phyloP scores from a whole-genome alignment of 2,329 filamentous ascomycete genomes.

The Fusarium lyarnte region DNA sequence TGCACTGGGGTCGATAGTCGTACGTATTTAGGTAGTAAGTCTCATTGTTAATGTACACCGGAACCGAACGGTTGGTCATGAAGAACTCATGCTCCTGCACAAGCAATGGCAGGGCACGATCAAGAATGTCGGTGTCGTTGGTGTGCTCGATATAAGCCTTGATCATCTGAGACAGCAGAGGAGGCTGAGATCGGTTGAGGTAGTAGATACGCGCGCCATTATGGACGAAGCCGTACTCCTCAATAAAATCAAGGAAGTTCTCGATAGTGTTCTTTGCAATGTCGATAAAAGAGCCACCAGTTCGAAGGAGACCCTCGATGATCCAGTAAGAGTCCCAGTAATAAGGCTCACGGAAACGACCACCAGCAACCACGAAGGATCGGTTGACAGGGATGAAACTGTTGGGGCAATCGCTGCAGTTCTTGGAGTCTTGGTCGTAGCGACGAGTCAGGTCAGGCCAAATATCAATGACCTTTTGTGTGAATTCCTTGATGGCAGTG shows the following conservation, averaged over 20 bases:
- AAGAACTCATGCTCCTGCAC: slow-evolving; percentile 73
- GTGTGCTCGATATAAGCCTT: slow-evolving; percentile 71
- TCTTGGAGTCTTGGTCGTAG: slow-evolving; percentile 61
- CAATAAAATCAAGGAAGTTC: slow-evolving; percentile 74
- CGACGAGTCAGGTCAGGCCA: slow-evolving; percentile 74
- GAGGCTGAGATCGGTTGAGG: slow-evolving; percentile 74
- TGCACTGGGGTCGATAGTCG: slow-evolving; percentile 29
- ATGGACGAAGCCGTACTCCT: slow-evolving; percentile 71
- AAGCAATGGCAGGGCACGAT: slow-evolving; percentile 69
- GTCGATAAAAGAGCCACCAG: slow-evolving; percentile 68
- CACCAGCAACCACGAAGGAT: slow-evolving; percentile 75
- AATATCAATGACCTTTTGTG: slow-evolving; percentile 71
- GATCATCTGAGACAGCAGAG: slow-evolving; percentile 73
- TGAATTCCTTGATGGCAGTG: slow-evolving; percentile 67
- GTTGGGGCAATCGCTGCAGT: slow-evolving; percentile 68
- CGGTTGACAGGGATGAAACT: slow-evolving; percentile 74
- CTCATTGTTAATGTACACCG: slow-evolving; percentile 55
- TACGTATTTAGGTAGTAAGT: slow-evolving; percentile 67
- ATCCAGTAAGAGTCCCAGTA: slow-evolving; percentile 80
- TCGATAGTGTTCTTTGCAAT: slow-evolving; percentile 75
- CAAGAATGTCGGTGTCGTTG: slow-evolving; percentile 68
- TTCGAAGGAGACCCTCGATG: slow-evolving; percentile 71
- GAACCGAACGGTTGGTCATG: slow-evolving; percentile 67
- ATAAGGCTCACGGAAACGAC: slow-evolving; percentile 76
- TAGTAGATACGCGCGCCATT: slow-evolving; percentile 76